Evolutionary conservation across 2,329 filamentous ascomycete species (phyloP).

Genomic region (Ploettnerulaceae sp.): DNA sequence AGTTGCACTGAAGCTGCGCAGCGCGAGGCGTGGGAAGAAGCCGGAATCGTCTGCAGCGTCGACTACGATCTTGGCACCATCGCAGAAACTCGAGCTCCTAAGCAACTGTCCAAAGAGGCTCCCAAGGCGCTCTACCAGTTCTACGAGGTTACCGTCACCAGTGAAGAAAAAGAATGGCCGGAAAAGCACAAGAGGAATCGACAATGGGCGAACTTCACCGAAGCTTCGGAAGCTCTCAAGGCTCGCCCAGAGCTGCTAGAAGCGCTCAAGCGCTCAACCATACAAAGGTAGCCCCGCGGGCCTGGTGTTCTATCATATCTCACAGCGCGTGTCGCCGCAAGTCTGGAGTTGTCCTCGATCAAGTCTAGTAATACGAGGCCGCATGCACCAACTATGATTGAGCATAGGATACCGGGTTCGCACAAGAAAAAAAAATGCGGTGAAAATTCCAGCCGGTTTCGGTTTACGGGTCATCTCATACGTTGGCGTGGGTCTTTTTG

Average conservation of each 20-base stretch:
- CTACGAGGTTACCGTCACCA: conserved; percentile 82
- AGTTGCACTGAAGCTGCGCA: conserved; percentile 77
- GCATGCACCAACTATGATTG: conserved; percentile 17
- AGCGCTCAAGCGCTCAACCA: conserved; percentile 68
- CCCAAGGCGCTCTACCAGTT: conserved; percentile 68
- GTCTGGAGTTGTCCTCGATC: conserved; percentile 1
- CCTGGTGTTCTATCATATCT: conserved; percentile 30
- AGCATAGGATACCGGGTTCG: conserved; percentile 29
- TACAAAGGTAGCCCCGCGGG: conserved; percentile 37
- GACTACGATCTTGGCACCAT: conserved; percentile 84
- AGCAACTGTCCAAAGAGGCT: conserved; percentile 60
- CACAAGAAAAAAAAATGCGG: conserved; percentile 19
- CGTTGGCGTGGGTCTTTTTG: conserved; percentile 24
- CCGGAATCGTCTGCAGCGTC: conserved; percentile 81
- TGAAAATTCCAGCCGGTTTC: conserved; percentile 20
- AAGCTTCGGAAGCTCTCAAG: conserved; percentile 73
- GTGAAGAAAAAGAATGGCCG: conserved; percentile 84
- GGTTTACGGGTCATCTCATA: conserved; percentile 17
- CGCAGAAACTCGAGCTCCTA: conserved; percentile 75
- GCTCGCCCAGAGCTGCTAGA: conserved; percentile 82
- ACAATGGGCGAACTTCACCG: conserved; percentile 80
- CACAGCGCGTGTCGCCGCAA: conserved; percentile 9
- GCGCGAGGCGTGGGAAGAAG: conserved; percentile 97
- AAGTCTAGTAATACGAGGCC: conserved; percentile 3
- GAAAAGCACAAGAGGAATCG: conserved; percentile 88